These are phyloP conservation scores for Atalantia buxifolia DNA, from an alignment of 345 rosid species.

Conservation along the genomic window DNA sequence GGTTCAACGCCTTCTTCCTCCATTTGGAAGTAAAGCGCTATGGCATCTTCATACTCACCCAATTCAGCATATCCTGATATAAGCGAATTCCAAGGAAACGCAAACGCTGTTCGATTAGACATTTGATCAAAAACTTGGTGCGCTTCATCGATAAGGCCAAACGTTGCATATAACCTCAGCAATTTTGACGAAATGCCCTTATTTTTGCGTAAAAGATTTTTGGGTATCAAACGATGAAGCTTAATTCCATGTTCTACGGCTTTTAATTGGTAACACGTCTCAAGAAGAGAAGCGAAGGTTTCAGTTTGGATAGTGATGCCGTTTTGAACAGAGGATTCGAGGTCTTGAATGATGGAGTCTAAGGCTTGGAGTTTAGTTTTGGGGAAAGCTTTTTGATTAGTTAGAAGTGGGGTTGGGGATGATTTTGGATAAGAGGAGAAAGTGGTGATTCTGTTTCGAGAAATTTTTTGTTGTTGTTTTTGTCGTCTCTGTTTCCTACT, in stretches of 20 bases:
- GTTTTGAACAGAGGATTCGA: slow-evolving; percentile 47
- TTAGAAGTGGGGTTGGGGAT: slow-evolving; percentile 54
- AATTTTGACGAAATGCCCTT: slow-evolving; percentile 60
- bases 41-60: slow-evolving; percentile 70
- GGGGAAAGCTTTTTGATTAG: slow-evolving; percentile 25
- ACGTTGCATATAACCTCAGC: slow-evolving; percentile 46
- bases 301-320: slow-evolving; percentile 56
- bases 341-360: slow-evolving; percentile 48
- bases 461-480: slow-evolving; percentile 20
- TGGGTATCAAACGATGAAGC: slow-evolving; percentile 60
- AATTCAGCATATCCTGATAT: slow-evolving; percentile 68
- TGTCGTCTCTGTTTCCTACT: slow-evolving; percentile 30
- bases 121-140: slow-evolving; percentile 82
- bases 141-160: slow-evolving; percentile 53
- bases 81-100: slow-evolving; percentile 90
- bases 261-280: slow-evolving; percentile 55
- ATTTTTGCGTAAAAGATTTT: slow-evolving; percentile 44
- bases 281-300: slow-evolving; percentile 65
- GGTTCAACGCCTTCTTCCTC: slow-evolving; percentile 77
- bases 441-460: slow-evolving; percentile 12
- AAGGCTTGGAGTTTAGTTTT: slow-evolving; percentile 59
- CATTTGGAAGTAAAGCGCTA: slow-evolving; percentile 91
- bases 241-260: slow-evolving; percentile 54
- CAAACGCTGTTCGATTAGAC: slow-evolving; percentile 44
- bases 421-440: slow-evolving; percentile 38